phyloP scores from a whole-genome alignment of 306 rosid genomes.

The Alnus rubra region DNA sequence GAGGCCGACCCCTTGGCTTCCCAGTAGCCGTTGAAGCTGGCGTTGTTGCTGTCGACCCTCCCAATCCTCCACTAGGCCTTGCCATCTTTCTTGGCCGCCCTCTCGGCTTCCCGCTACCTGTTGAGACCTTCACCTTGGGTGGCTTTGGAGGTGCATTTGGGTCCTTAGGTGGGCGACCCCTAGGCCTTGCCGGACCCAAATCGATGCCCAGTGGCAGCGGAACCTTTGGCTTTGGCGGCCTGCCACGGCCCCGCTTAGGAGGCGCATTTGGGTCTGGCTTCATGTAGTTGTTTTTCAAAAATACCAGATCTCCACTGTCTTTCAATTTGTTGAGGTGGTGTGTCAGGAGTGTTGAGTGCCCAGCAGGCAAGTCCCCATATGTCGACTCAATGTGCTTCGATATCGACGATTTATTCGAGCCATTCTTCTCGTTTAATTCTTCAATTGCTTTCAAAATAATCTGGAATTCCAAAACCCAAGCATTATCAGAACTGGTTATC shows the following conservation, averaged over 20 bases:
- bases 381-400: slow-evolving; percentile 75
- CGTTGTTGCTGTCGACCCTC: not conserved
- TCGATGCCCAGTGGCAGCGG: slow-evolving; percentile 24
- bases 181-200: slow-evolving; percentile 46
- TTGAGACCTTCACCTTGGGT: slow-evolving; percentile 31
- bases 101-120: slow-evolving; percentile 51
- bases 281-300: slow-evolving; percentile 73
- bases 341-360: slow-evolving; percentile 56
- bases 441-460: slow-evolving; percentile 73
- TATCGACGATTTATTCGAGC: slow-evolving; percentile 76
- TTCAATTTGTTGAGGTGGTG: slow-evolving; percentile 68
- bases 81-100: slow-evolving; percentile 82
- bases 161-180: slow-evolving; percentile 85
- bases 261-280: slow-evolving; percentile 63
- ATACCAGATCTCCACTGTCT: slow-evolving; percentile 56
- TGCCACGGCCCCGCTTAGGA: slow-evolving; percentile 74
- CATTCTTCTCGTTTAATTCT: slow-evolving; percentile 49
- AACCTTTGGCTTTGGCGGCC: slow-evolving; percentile 65
- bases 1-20: slow-evolving; percentile 81
- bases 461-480: slow-evolving; percentile 31
- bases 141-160: slow-evolving; percentile 50
- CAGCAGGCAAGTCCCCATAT: slow-evolving; percentile 65
- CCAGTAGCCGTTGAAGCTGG: slow-evolving; percentile 20
- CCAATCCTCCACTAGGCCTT: slow-evolving; percentile 36
- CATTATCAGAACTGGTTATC: not conserved